A percentile compares a stretch with the other conserved stretches of the same genome.
Conservation (phyloP, 2,329 filamentous ascomycete species). For the Cladophialophora bantiana region DNA sequence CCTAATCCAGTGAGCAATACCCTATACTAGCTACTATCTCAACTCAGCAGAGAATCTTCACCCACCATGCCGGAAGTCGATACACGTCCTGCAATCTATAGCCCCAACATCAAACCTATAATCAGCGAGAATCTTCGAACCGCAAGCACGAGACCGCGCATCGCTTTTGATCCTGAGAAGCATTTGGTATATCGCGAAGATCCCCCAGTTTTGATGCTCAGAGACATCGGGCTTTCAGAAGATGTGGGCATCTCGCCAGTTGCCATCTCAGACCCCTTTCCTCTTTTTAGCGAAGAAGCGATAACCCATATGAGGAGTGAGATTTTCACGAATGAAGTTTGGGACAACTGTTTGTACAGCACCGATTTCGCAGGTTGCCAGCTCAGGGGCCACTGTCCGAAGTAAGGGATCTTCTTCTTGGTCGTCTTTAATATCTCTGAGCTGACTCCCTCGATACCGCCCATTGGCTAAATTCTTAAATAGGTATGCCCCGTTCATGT, state of each 20-base stretch:
- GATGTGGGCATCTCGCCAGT: slow-evolving; percentile 65
- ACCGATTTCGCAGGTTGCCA: slow-evolving; percentile 61
- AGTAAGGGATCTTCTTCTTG: slow-evolving; percentile 52
- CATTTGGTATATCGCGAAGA: slow-evolving; percentile 61
- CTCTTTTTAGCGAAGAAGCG: slow-evolving; percentile 66
- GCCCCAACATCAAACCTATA: slow-evolving; percentile 21
- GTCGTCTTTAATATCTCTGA: neutral
- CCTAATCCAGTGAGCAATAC: neutral
- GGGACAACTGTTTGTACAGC: slow-evolving; percentile 61
- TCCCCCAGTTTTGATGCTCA: slow-evolving; percentile 62
- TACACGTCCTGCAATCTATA: neutral
- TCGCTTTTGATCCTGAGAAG: slow-evolving; percentile 57
- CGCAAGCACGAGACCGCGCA: slow-evolving; percentile 11
- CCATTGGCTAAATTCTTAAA: neutral
- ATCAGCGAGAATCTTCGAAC: slow-evolving; percentile 19
- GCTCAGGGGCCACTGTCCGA: slow-evolving; percentile 59
- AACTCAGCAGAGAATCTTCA: neutral
- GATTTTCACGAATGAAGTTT: slow-evolving; percentile 62
- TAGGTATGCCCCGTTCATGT: slow-evolving; percentile 67
- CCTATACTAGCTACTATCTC: neutral
- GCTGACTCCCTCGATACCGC: too few species aligned
- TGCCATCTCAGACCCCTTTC: slow-evolving; percentile 68
- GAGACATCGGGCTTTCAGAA: slow-evolving; percentile 62
- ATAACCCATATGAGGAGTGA: slow-evolving; percentile 66
- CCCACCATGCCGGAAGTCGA: slow-evolving; percentile 17